A percentile compares a stretch with the other conserved stretches of the same genome.
phyloP scores from a whole-genome alignment of 192 early-diverging fungal genomes.

The Coemansia sp. region DNA sequence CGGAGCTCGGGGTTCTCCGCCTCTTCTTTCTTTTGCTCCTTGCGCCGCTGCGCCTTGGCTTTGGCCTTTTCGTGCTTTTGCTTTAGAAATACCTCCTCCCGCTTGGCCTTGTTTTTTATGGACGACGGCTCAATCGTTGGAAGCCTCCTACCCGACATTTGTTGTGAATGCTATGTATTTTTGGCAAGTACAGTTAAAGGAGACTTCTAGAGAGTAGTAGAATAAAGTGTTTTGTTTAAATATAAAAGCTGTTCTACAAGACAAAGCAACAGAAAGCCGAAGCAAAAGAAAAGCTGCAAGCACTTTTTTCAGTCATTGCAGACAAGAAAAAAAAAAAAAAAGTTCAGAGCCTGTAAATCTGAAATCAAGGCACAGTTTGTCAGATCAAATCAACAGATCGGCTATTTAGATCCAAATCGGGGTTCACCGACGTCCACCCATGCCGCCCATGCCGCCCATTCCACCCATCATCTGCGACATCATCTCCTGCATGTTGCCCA shows the following conservation, averaged over 20 bases:
- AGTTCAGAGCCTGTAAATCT: background rate
- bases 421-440: slow-evolving; percentile 36
- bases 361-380: background rate
- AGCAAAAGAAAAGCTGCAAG: background rate
- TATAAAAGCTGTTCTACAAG: slow-evolving; percentile 1
- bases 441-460: slow-evolving; percentile 30
- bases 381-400: background rate
- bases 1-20: slow-evolving; percentile 79
- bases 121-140: slow-evolving; percentile 38
- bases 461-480: slow-evolving; percentile 69
- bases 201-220: background rate
- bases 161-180: background rate
- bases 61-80: slow-evolving; percentile 72
- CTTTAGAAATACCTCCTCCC: slow-evolving; percentile 76
- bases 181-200: background rate
- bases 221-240: background rate
- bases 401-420: too few species aligned
- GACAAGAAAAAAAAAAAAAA: background rate
- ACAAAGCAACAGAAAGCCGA: background rate
- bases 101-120: slow-evolving; percentile 84
- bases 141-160: slow-evolving; percentile 25
- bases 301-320: too few species aligned
- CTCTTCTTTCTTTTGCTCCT: slow-evolving; percentile 75
- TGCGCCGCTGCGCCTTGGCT: slow-evolving; percentile 71
- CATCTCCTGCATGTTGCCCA: slow-evolving; percentile 73